Evolutionary conservation across 257 asterid species (phyloP).

Genomic region (Solanum chmielewskii): DNA sequence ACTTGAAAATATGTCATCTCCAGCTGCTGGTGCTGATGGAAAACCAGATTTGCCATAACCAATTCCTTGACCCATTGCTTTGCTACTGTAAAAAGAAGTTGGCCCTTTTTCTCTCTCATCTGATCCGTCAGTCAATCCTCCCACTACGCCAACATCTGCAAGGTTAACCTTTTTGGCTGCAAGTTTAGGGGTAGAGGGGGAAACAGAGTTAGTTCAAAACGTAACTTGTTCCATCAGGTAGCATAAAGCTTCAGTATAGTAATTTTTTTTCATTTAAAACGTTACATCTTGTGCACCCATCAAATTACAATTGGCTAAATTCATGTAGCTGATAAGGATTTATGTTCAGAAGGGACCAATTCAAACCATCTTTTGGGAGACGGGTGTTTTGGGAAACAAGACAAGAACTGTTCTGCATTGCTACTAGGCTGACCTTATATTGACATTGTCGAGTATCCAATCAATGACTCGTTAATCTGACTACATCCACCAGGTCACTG

Average conservation of each 20-base stretch:
- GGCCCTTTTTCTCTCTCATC: conserved; percentile 60
- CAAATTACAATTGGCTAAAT: background rate
- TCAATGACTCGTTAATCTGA: background rate
- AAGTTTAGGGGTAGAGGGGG: background rate
- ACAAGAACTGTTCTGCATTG: background rate
- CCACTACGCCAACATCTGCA: conserved; percentile 70
- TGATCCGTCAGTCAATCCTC: conserved; percentile 47
- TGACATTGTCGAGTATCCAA: background rate
- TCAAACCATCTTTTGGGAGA: background rate
- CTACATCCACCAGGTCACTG: background rate
- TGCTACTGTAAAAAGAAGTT: conserved; percentile 49
- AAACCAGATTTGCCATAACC: conserved; percentile 42
- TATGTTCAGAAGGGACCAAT: background rate
- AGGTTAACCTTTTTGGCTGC: conserved; percentile 85
- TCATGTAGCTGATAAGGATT: background rate
- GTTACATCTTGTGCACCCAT: background rate
- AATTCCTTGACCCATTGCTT: conserved; percentile 57
- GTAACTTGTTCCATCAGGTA: background rate
- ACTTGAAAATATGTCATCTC: conserved; percentile 60
- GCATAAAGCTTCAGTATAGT: background rate
- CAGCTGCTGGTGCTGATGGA: conserved; percentile 22
- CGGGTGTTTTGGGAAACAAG: background rate
- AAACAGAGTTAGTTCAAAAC: background rate
- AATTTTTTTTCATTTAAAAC: background rate
- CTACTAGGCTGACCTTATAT: background rate